A percentile compares a stretch with the other conserved stretches of the same genome.
Conservation (phyloP, 768 basidiomycete species). For the Rhodosporidiobolus sp. region DNA sequence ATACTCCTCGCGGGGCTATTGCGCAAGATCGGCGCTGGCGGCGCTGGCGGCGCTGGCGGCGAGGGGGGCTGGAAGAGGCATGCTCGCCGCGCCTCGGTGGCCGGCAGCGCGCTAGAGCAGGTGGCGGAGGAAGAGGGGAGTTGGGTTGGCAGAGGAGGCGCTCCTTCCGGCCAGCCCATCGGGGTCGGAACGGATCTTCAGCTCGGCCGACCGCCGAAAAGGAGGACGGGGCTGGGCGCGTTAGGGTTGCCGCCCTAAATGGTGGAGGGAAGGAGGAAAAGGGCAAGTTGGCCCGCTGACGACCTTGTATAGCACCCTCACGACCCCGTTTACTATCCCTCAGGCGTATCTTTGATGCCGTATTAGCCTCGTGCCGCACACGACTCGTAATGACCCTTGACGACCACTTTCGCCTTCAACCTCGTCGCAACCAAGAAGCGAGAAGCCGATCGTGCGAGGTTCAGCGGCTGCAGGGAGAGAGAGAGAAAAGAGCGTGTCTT, state of each 20-base stretch:
- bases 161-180: not conserved
- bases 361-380: not conserved
- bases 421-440: not conserved
- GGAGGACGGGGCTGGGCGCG: not conserved
- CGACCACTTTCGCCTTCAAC: not conserved
- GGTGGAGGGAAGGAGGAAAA: not conserved
- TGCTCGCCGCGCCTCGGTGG: not conserved
- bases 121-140: too few species aligned
- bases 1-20: not conserved
- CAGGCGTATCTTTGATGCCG: not conserved
- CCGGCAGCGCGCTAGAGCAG: not conserved
- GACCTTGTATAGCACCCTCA: not conserved
- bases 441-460: not conserved
- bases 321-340: too few species aligned
- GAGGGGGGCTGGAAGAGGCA: not conserved
- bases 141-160: too few species aligned
- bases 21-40: too few species aligned
- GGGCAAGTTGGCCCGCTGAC: not conserved
- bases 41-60: not conserved
- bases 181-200: not conserved
- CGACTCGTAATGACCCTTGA: not conserved
- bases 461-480: not conserved
- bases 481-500: too few species aligned
- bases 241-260: conserved; percentile 2
- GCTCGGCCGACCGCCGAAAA: conserved; percentile 7